phyloP scores from a whole-genome alignment of 192 early-diverging fungal genomes.

The Umbelopsis sp. region DNA sequence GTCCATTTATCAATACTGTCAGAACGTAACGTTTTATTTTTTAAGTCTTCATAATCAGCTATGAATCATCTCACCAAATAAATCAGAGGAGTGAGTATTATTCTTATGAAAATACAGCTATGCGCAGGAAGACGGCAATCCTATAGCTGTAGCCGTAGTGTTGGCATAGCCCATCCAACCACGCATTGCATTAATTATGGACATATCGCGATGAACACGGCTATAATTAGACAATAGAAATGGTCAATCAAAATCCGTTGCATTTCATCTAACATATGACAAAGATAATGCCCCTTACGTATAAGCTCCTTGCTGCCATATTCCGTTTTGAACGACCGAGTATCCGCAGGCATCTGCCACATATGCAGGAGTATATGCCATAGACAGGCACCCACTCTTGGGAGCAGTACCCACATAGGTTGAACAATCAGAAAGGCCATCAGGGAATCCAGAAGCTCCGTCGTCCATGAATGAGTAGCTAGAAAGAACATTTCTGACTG shows the following conservation, averaged over 20 bases:
- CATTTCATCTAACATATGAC: too few species aligned
- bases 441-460: slow-evolving; percentile 6
- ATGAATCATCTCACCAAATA: not conserved
- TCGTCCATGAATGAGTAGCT: not conserved
- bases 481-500: not conserved
- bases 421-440: slow-evolving; percentile 2
- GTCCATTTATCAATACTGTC: too few species aligned
- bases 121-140: not conserved
- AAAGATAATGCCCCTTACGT: not conserved
- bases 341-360: not conserved
- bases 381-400: not conserved
- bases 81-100: too few species aligned
- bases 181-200: not conserved
- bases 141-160: not conserved
- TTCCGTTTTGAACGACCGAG: not conserved
- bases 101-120: not conserved
- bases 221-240: too few species aligned
- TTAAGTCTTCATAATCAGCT: not conserved
- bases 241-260: too few species aligned
- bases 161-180: not conserved
- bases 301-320: slow-evolving; percentile 3
- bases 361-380: not conserved
- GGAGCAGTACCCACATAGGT: not conserved
- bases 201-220: not conserved
- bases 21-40: too few species aligned